phyloP scores from a whole-genome alignment of 805 yeast genomes.

The Wickerhamiella allomyrinae region DNA sequence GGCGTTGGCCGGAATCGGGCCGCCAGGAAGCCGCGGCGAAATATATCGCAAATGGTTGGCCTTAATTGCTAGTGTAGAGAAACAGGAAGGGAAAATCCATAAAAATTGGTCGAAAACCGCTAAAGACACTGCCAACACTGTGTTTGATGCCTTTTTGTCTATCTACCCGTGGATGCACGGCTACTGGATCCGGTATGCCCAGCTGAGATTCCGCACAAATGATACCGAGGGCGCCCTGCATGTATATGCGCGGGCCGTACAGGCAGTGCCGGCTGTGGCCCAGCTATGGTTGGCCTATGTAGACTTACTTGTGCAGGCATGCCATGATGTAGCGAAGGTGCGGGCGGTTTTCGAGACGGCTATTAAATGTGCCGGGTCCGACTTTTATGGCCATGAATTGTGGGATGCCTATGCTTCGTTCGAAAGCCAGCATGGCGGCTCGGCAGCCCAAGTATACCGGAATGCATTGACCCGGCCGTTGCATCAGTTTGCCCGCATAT shows the following conservation, averaged over 20 bases:
- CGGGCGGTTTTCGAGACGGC: conserved; percentile 34
- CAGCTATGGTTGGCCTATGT: conserved; percentile 28
- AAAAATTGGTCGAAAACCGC: conserved; percentile 1
- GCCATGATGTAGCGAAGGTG: conserved; percentile 13
- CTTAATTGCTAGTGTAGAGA: not conserved
- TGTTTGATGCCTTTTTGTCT: conserved; percentile 14
- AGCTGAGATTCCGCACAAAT: conserved; percentile 24
- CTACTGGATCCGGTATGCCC: conserved; percentile 31
- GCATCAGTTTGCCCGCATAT: conserved; percentile 75
- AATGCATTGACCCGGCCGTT: conserved; percentile 21
- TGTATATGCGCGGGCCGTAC: conserved; percentile 25
- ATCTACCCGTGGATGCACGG: conserved; percentile 28
- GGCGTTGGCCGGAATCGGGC: not conserved
- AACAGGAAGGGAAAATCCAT: not conserved
- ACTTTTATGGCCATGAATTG: conserved; percentile 61
- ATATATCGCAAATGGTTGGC: not conserved
- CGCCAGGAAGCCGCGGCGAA: not conserved
- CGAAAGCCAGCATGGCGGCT: not conserved
- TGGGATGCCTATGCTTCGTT: conserved; percentile 46
- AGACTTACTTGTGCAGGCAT: conserved; percentile 22
- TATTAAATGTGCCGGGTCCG: conserved; percentile 40
- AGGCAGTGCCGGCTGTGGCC: conserved; percentile 21
- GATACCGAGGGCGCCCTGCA: conserved; percentile 21
- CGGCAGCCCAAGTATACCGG: not conserved
- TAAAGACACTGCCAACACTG: not conserved